Base-by-base conservation (phyloP, 202 grass and related monocot species). In the Schoenoplectus tabernaemontani region DNA sequence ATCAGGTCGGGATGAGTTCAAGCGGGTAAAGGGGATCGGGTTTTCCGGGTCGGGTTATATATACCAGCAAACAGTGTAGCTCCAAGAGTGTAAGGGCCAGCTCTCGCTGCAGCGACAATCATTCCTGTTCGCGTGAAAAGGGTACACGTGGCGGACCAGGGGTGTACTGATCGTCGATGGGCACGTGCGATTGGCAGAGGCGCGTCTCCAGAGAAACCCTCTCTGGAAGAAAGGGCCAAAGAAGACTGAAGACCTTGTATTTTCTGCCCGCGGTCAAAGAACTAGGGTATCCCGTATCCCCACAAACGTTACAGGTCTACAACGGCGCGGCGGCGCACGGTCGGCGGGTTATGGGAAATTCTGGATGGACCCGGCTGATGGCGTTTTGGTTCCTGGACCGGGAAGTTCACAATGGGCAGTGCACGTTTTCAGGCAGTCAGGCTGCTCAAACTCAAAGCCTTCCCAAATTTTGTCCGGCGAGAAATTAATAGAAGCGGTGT, bases 91-190 rank as follows among this genome's bases (percentile, higher is more conserved):
- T 47, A n/a, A 69, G 76, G 15, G 56, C 53, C 77, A 81, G 75
- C 75, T 66, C 19, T 43, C n/a, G 30, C 32, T 11, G 71, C 72
- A 57, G 51, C 26, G 62, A 15, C 32, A 79, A 72, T 80, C 61
- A 73, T 80, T 47, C 32, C 37, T 47, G 50, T 15, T 15, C 56
- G 42, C 43, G 58, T 42, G 19, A n/a, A n/a, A 2, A 17, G 2
- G 3, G 17, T 3, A 76, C 67, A 86, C 78, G 78, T 86, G 84
- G 57, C 84, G 0, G 2, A 0, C 57, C 9, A n/a, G 65, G 77
- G 78, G 9, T 28, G 32, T 17, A 43, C 20, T 67, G 36, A 62
- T 61, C 9, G 32, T 19, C 7, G 36, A 42, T 61, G 42, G 56
- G 76, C 53, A 58, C 76, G 76, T 57, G 75, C 75, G 32, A 54